Percentiles rank a stretch among this genome's conserved stretches.
These are phyloP conservation scores for Cercospora sp. DNA, from an alignment of 2,329 filamentous ascomycete genomes.

Conservation along the genomic window DNA sequence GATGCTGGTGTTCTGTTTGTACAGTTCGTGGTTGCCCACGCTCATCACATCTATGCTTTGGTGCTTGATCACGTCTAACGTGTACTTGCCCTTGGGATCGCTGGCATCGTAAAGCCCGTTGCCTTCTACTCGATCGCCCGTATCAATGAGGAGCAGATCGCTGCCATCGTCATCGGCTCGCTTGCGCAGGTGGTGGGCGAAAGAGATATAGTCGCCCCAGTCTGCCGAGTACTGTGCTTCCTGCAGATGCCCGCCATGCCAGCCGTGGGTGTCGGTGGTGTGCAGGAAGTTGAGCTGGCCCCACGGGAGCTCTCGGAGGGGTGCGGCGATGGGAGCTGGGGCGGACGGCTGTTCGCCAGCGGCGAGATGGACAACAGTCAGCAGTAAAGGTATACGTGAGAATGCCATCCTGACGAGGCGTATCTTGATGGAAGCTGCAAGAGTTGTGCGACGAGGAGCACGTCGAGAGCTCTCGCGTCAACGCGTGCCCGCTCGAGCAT, in stretches of 20 bases:
- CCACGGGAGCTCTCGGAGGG: slow-evolving; percentile 82
- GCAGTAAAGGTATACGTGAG: slow-evolving; percentile 19
- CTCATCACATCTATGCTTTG: slow-evolving; percentile 82
- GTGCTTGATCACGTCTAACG: slow-evolving; percentile 80
- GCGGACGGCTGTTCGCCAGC: slow-evolving; percentile 71
- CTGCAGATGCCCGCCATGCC: slow-evolving; percentile 89
- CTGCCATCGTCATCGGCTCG: slow-evolving; percentile 75
- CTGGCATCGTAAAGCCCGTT: slow-evolving; percentile 94
- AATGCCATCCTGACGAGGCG: not conserved
- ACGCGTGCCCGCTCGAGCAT: not conserved
- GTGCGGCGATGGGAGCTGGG: slow-evolving; percentile 72
- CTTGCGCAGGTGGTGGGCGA: slow-evolving; percentile 76
- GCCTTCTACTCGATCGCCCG: slow-evolving; percentile 88
- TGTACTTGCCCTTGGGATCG: slow-evolving; percentile 81
- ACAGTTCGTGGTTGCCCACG: slow-evolving; percentile 93
- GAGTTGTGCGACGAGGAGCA: not conserved
- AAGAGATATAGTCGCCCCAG: slow-evolving; percentile 97
- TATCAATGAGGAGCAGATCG: slow-evolving; percentile 92
- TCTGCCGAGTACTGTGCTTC: slow-evolving; percentile 93
- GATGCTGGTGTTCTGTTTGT: slow-evolving; percentile 74
- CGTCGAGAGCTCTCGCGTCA: slow-evolving; percentile 4
- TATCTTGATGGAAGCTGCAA: not conserved
- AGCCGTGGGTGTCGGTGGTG: slow-evolving; percentile 92
- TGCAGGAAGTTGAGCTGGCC: slow-evolving; percentile 94
- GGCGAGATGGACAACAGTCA: slow-evolving; percentile 31